Evolutionary conservation across 1,139 yeast genomes (phyloP), one percentile per base, ranked within the genome.

Genomic region (Scheffersomyces insectosa): DNA sequence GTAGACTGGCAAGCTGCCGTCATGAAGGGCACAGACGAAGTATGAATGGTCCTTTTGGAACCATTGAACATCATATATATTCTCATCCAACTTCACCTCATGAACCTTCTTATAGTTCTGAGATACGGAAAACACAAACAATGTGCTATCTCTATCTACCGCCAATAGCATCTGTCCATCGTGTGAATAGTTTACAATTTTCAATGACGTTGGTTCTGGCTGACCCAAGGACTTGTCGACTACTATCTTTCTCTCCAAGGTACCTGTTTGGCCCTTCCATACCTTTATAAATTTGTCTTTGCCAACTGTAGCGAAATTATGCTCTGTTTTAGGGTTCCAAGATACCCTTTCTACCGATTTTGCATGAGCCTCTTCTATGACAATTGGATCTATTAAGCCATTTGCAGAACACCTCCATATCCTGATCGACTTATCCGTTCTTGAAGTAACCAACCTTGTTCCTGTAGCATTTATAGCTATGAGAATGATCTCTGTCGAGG

Each of bases 301-400:
- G 1, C 85, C 83, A 12, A 80, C 85, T 2, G 87, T 74, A 1
- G 82, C 87, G 47, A 87, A 68, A 23, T 75, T 63, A 36, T 66
- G 68, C 20, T 78, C 79, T 38, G 75, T 70, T 12, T 57, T 57
- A 0, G 90, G 87, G 45, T 81, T 74, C 90, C 93, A 87, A 1
- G 80, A 60, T 2, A 86, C 51, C 12, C 75, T 59, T 38, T 76
- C 78, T 2, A 81, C 79, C 2, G 79, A 64, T 44, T 66, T 68
- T 2, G 63, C 66, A 47, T 79, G 83, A 1, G 82, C 70, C 30
- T 65, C 63, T 20, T 69, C 77, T 2, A 78, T 69, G 2, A 68
- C 61, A 13, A 70, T 60, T 0, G 76, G 68, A 5, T 68, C 70
- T 3, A 57, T 45, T 23, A 67, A 50, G 15, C 61, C 49, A 20